Evolutionary conservation across 2,329 filamentous ascomycete genomes (phyloP), one percentile per base, ranked within the genome.

Genomic region (Monosporascus sp.): DNA sequence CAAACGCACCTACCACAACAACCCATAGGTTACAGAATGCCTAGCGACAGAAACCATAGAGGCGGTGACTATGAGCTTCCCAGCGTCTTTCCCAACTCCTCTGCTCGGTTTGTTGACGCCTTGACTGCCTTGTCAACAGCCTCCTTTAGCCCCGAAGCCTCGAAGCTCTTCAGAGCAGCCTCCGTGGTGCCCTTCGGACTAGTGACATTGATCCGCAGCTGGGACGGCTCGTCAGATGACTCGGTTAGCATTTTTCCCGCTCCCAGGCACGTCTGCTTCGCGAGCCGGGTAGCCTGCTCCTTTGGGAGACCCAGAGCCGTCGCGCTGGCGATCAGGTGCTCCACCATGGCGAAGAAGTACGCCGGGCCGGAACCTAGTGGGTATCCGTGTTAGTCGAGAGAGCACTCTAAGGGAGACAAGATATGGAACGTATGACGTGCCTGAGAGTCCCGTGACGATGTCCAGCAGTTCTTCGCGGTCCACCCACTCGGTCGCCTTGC

Each of bases 321-420:
- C 14, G 71, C 77, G 55, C 72, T 73, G 50, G 73, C 63, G 51
- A 77, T 73, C 46, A 80, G 66, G 62, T 80, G 76, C 60, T 80
- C 77, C 7, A 80, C 77, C 65, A 80, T 71, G 59, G 76, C 76
- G 61, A 80, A 80, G 67, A 80, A 80, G 66, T 80, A 80, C 0
- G 77, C 77, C 0, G 77, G 77, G 2, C 77, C 77, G 19, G 76
- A 78, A 24, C 77, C 76, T 78, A 48, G 31, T 5, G 9, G 31
- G 31, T 14, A 34, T 14, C 31, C 31, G 31, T 34, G 11, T 34
- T 34, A 34, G 31, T 14, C 14, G 31, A 11, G 31, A 0, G 31
- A 34, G 4, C 31, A 34, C 31, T 5, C 11, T 5, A 14, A 14
- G 31, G 31, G 9, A 14, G 5, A 34, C 31, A 34, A 34, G 31